These are phyloP conservation scores for Lasiosphaeria ovina DNA, from an alignment of 495 filamentous ascomycete genomes.

Conservation along the genomic window DNA sequence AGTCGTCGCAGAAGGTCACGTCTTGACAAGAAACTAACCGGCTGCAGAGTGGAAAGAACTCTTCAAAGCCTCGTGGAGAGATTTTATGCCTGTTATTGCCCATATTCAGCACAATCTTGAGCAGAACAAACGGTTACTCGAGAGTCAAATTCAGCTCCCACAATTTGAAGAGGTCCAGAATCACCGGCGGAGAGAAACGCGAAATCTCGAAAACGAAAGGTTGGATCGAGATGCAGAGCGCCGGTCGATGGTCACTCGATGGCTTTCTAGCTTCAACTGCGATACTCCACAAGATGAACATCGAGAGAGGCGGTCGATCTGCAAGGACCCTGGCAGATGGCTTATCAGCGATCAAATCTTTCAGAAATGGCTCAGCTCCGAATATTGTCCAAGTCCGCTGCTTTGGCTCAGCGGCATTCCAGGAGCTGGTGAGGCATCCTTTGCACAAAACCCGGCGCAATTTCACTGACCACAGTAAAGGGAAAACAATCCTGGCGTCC, in stretches of 20 bases:
- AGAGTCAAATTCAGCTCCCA: slow-evolving; percentile 7
- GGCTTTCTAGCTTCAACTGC: neutral
- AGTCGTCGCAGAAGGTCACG: neutral
- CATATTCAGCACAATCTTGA: slow-evolving; percentile 32
- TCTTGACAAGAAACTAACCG: slow-evolving; percentile 26
- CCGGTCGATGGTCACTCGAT: neutral
- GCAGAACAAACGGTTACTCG: slow-evolving; percentile 28
- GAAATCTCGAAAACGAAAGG: neutral
- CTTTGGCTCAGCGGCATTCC: slow-evolving; percentile 11
- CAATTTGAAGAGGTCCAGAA: slow-evolving; percentile 1
- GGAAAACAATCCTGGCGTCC: slow-evolving; percentile 11
- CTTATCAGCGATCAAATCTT: neutral
- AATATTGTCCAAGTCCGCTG: neutral
- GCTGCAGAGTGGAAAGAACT: slow-evolving; percentile 28
- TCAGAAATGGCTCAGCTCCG: neutral
- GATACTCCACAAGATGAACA: neutral
- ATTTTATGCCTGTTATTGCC: slow-evolving; percentile 34
- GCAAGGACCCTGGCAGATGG: slow-evolving; percentile 1
- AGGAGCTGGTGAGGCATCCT: slow-evolving; percentile 2
- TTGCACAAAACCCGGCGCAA: neutral
- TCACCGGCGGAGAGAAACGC: neutral
- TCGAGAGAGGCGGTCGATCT: neutral
- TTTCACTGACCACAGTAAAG: neutral
- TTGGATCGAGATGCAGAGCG: neutral
- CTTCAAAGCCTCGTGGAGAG: slow-evolving; percentile 38